Conservation (phyloP, 495 filamentous ascomycete genomes). For the Xylaria castorea region DNA sequence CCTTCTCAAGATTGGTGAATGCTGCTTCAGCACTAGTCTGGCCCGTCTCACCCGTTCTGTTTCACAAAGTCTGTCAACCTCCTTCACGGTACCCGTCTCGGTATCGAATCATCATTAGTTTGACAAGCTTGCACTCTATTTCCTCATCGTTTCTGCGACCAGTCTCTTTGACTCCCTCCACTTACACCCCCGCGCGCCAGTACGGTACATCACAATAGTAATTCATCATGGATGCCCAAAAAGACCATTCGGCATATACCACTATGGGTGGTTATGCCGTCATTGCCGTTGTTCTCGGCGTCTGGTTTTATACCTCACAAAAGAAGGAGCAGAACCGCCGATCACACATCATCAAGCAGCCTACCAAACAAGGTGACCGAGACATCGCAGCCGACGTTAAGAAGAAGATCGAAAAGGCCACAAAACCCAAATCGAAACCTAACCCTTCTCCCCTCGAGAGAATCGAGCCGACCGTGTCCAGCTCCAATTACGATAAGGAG, state of each 20-base stretch:
- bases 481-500: slow-evolving; percentile 35
- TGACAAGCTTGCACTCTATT: slow-evolving; percentile 1
- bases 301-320: slow-evolving; percentile 37
- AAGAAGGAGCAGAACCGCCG: slow-evolving; percentile 52
- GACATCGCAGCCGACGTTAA: slow-evolving; percentile 41
- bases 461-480: slow-evolving; percentile 28
- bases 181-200: neutral
- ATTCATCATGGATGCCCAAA: slow-evolving; percentile 49
- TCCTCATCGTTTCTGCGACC: neutral
- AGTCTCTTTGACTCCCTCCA: neutral
- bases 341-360: slow-evolving; percentile 40
- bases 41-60: neutral
- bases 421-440: slow-evolving; percentile 41
- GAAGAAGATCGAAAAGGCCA: slow-evolving; percentile 40
- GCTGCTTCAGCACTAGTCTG: neutral
- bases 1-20: slow-evolving; percentile 12
- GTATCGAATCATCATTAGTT: neutral
- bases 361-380: slow-evolving; percentile 36
- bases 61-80: slow-evolving; percentile 5
- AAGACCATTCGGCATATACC: slow-evolving; percentile 44
- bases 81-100: slow-evolving; percentile 2
- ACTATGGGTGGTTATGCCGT: slow-evolving; percentile 63
- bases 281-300: slow-evolving; percentile 58
- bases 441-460: slow-evolving; percentile 32
- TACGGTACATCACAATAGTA: slow-evolving; percentile 7